phyloP scores from a whole-genome alignment of 163 green algal genomes.

The Scenedesmus sp. region DNA sequence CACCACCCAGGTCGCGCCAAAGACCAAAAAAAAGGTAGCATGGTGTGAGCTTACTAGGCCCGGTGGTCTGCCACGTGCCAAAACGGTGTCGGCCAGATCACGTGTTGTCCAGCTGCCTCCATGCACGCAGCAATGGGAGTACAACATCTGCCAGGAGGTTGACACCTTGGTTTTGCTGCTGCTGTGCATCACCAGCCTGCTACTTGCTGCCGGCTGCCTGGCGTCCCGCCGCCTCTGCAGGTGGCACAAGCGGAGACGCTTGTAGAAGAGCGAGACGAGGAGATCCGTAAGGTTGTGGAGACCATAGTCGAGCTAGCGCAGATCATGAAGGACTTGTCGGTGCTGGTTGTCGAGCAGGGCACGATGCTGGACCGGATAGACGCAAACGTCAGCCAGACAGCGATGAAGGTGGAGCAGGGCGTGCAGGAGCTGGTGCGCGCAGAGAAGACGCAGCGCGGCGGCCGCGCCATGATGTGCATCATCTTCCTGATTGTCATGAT shows the following conservation, averaged over 20 bases:
- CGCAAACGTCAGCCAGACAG: slow-evolving; percentile 93
- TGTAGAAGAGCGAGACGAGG: slow-evolving; percentile 75
- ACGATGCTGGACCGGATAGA: slow-evolving; percentile 98
- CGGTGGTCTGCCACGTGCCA: too few relatives aligned
- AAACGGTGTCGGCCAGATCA: too few relatives aligned
- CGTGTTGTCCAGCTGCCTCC: too few relatives aligned
- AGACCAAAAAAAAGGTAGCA: too few relatives aligned
- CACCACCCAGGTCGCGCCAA: too few relatives aligned
- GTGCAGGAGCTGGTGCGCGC: slow-evolving; percentile 88
- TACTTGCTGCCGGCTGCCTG: neutral
- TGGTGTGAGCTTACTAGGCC: too few relatives aligned
- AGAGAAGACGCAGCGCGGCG: slow-evolving; percentile 91
- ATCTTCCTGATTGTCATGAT: slow-evolving; percentile 90
- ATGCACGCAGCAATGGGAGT: too few relatives aligned
- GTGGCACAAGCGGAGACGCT: slow-evolving; percentile 60
- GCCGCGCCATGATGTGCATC: slow-evolving; percentile 91
- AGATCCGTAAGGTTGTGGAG: slow-evolving; percentile 82
- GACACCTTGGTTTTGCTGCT: too few relatives aligned
- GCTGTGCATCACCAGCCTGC: neutral
- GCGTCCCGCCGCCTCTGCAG: neutral
- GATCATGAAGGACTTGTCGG: slow-evolving; percentile 97
- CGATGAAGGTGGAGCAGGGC: slow-evolving; percentile 73
- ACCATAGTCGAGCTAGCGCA: slow-evolving; percentile 84
- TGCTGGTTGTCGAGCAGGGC: slow-evolving; percentile 99
- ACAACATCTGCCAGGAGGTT: too few relatives aligned